phyloP scores from a whole-genome alignment of 2,329 filamentous ascomycete species.

The Botrytis aclada region DNA sequence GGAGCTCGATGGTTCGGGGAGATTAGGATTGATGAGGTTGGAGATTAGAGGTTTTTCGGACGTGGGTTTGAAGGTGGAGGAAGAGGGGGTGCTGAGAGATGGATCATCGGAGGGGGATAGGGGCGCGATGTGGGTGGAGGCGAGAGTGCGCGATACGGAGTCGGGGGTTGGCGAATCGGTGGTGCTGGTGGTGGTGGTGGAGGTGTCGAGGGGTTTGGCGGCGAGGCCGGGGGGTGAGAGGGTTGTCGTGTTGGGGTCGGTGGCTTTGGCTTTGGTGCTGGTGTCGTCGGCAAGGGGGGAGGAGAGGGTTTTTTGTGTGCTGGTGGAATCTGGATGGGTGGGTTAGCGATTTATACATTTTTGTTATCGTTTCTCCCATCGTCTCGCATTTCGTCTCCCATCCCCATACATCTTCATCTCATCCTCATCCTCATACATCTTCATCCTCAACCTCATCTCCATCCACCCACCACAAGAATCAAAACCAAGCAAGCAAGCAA shows the following conservation, averaged over 20 bases:
- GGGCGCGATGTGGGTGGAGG: not conserved
- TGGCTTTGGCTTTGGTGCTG: too few relatives aligned
- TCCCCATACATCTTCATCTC: not conserved
- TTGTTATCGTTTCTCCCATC: rapidly evolving
- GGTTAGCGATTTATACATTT: not conserved
- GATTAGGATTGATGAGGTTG: not conserved
- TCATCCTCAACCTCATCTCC: not conserved
- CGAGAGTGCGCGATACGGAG: not conserved
- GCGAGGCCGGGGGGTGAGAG: not conserved
- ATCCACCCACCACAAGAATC: not conserved
- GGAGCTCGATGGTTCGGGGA: not conserved
- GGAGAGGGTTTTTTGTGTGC: not conserved
- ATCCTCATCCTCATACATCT: too few relatives aligned
- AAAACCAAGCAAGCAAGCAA: too few relatives aligned
- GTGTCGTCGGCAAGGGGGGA: not conserved
- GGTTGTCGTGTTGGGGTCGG: not conserved
- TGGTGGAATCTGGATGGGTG: not conserved
- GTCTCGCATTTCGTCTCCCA: not conserved
- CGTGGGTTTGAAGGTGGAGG: not conserved
- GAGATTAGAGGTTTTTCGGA: not conserved
- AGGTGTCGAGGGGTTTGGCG: not conserved
- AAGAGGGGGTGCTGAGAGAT: not conserved
- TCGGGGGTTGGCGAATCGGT: not conserved
- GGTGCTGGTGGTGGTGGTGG: not conserved
- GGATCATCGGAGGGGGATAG: not conserved